A percentile compares a stretch with the other conserved stretches of the same genome.
phyloP scores from a whole-genome alignment of 345 rosid species.

The Boechera divaricarpa region DNA sequence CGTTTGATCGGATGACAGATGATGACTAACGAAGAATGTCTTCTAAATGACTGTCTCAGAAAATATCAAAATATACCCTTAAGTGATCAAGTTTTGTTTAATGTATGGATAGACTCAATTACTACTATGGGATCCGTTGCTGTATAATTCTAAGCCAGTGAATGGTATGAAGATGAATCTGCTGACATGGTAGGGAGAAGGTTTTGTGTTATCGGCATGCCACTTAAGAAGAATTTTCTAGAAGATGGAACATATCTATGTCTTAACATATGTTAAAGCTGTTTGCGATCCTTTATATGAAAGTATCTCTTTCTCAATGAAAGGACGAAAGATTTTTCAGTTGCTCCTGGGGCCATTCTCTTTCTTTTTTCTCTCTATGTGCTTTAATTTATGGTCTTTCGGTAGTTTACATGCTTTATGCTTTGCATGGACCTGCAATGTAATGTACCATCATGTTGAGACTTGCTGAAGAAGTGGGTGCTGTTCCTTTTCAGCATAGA shows the following conservation, averaged over 20 bases:
- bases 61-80: neutral
- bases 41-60: neutral
- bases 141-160: conserved; percentile 35
- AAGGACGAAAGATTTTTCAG: neutral
- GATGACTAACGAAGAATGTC: conserved; percentile 4
- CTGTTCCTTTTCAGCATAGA: conserved; percentile 74
- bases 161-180: conserved; percentile 25
- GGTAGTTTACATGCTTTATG: conserved; percentile 9
- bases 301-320: conserved; percentile 1
- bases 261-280: neutral
- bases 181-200: conserved; percentile 30
- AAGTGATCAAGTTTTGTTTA: conserved; percentile 31
- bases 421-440: conserved; percentile 24
- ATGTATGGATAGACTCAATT: conserved; percentile 36
- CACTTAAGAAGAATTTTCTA: conserved; percentile 8
- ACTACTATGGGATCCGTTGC: conserved; percentile 32
- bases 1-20: conserved; percentile 21
- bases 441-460: conserved; percentile 22
- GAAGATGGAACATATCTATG: conserved; percentile 14
- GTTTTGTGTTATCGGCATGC: conserved; percentile 26
- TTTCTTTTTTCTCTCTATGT: neutral
- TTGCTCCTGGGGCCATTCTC: conserved; percentile 7
- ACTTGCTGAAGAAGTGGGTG: conserved; percentile 9
- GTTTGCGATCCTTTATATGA: conserved; percentile 3
- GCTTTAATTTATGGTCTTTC: conserved; percentile 16